These are phyloP conservation scores for Ettlia oleoabundans DNA, from an alignment of 139 green algal genomes.

Conservation along the genomic window DNA sequence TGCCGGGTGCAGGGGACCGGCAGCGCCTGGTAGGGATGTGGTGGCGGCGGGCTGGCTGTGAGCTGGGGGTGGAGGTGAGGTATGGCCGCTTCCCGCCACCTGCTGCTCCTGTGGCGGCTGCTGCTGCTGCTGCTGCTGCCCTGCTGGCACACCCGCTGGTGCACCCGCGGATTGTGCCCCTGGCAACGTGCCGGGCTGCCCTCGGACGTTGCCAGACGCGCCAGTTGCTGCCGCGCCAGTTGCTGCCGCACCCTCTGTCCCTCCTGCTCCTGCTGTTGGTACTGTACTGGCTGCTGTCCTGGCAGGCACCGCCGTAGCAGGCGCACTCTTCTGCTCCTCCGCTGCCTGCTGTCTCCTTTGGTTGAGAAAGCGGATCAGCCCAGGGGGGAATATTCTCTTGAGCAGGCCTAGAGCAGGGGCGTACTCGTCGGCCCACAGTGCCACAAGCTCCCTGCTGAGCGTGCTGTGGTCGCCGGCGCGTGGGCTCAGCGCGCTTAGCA, in stretches of 20 bases:
- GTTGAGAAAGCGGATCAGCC: slow-evolving; percentile 77
- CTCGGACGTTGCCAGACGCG: background rate
- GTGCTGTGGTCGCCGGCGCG: slow-evolving; percentile 7
- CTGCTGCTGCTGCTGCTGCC: background rate
- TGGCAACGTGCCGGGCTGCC: background rate
- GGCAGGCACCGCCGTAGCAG: background rate
- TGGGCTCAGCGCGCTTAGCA: slow-evolving; percentile 58
- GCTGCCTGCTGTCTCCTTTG: background rate
- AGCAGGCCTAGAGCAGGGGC: slow-evolving; percentile 76
- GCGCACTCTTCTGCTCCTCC: background rate
- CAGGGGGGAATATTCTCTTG: slow-evolving; percentile 71
- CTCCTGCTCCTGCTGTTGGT: background rate
- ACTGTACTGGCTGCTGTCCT: background rate
- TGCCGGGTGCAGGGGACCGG: too few relatives aligned
- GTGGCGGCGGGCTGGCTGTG: too few relatives aligned
- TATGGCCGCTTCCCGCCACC: background rate
- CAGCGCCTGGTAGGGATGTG: too few relatives aligned
- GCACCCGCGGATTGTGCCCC: background rate
- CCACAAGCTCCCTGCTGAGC: slow-evolving; percentile 76
- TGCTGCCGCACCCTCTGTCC: background rate
- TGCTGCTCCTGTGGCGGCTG: background rate
- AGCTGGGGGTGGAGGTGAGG: too few relatives aligned
- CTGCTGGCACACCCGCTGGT: background rate
- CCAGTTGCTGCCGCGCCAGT: background rate
- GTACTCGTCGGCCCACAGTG: slow-evolving; percentile 84